Conservation (phyloP, 2,329 filamentous ascomycete species). For the Hymenotorrendiella dingleyae region DNA sequence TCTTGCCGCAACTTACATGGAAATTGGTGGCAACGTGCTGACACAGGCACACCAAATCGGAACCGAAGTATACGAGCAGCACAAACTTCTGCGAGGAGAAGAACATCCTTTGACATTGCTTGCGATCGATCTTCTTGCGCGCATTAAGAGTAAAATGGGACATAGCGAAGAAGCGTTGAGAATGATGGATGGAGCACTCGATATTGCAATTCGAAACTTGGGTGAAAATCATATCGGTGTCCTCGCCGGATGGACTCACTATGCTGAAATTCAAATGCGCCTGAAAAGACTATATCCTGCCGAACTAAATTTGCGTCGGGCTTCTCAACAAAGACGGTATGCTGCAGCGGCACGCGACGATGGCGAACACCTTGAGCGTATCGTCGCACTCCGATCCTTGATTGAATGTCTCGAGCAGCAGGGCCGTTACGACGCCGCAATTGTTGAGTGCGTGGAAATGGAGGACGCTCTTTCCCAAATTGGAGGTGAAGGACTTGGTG, state of each 20-base stretch:
- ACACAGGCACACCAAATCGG: constrained; percentile 5
- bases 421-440: neutral
- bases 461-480: neutral
- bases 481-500: neutral
- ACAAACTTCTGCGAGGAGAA: neutral
- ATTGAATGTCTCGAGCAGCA: neutral
- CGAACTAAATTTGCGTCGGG: constrained; percentile 1
- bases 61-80: constrained; percentile 12
- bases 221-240: constrained; percentile 18
- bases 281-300: constrained; percentile 6
- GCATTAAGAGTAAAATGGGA: constrained; percentile 20
- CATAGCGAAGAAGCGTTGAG: constrained; percentile 19
- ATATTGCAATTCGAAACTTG: constrained; percentile 20
- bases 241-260: constrained; percentile 7
- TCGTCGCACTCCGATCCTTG: neutral
- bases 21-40: constrained; percentile 3
- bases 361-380: constrained; percentile 2
- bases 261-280: neutral
- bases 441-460: neutral
- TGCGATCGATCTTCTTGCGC: constrained; percentile 8
- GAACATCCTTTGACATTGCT: neutral
- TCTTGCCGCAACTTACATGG: constrained; percentile 16
- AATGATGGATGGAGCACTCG: constrained; percentile 13
- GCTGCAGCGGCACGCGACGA: neutral
- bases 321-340: neutral